A percentile compares a stretch with the other conserved stretches of the same genome.
Evolutionary conservation across 2,329 filamentous ascomycete genomes (phyloP).

Genomic region (Pezizomycotina sp.): DNA sequence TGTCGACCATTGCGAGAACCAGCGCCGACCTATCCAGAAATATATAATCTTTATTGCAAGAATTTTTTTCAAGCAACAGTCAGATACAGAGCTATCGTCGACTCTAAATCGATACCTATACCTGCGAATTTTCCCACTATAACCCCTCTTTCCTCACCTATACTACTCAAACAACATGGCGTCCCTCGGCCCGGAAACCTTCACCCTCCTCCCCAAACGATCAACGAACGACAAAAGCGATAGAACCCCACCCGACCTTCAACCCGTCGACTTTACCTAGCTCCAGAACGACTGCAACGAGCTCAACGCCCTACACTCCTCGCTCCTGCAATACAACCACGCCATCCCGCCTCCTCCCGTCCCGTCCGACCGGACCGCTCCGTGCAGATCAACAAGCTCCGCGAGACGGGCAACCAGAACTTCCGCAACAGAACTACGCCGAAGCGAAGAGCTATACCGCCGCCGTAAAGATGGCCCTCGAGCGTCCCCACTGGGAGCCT

Average conservation of each 20-base stretch:
- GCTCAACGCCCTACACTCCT: conserved; percentile 64
- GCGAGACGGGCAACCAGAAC: conserved; percentile 67
- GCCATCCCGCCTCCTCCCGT: conserved; percentile 65
- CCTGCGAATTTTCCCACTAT: too few relatives aligned
- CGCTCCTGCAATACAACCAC: conserved; percentile 48
- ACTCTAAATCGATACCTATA: too few relatives aligned
- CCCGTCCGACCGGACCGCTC: conserved; percentile 86
- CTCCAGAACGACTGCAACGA: conserved; percentile 49
- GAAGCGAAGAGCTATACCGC: conserved; percentile 72
- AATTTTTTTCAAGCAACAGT: too few relatives aligned
- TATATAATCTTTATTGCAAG: too few relatives aligned
- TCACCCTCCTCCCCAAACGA: conserved; percentile 66
- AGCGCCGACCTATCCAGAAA: too few relatives aligned
- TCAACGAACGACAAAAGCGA: conserved; percentile 66
- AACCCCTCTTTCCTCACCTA: too few relatives aligned
- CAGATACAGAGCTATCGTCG: too few relatives aligned
- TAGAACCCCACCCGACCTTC: conserved; percentile 49
- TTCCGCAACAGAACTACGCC: conserved; percentile 60
- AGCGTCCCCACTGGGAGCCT: conserved; percentile 76
- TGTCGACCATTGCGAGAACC: too few relatives aligned
- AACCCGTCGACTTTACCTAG: conserved; percentile 32
- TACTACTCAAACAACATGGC: too few relatives aligned
- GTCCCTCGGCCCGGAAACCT: too few relatives aligned
- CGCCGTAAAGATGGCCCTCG: conserved; percentile 77
- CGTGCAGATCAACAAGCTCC: conserved; percentile 75